Conservation (phyloP, 2,329 filamentous ascomycete species). For the Dothiorella sarmentorum region DNA sequence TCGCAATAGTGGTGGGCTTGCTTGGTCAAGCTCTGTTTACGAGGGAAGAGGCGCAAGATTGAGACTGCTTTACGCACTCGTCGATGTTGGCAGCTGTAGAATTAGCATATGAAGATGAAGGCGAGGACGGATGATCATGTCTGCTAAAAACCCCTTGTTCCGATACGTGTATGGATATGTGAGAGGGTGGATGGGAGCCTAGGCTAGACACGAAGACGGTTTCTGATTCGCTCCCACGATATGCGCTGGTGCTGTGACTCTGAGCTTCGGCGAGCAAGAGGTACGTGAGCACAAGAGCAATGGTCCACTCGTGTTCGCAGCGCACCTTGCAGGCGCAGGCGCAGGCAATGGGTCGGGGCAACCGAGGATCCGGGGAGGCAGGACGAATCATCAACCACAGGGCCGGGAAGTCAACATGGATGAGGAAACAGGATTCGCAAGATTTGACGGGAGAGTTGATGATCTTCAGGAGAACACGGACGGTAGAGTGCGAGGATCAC, state of each 20-base stretch:
- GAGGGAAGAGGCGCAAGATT: slow-evolving; percentile 9
- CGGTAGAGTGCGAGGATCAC: neutral
- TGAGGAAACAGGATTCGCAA: neutral
- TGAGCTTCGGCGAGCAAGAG: neutral
- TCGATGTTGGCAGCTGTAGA: slow-evolving; percentile 2
- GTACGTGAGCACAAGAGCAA: neutral
- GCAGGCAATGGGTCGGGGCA: neutral
- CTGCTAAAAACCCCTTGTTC: neutral
- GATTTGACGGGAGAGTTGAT: neutral
- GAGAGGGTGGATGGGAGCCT: neutral
- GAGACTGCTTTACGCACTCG: neutral
- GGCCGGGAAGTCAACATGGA: neutral
- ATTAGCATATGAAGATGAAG: slow-evolving; percentile 5
- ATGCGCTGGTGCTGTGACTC: neutral
- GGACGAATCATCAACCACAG: neutral
- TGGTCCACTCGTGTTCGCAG: neutral
- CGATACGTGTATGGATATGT: slow-evolving; percentile 3
- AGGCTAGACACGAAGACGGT: neutral
- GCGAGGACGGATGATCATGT: slow-evolving; percentile 12
- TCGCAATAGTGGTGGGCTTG: slow-evolving; percentile 3
- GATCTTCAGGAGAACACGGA: slow-evolving; percentile 9
- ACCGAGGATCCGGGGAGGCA: neutral
- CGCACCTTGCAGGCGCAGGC: too few species aligned
- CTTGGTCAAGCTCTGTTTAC: neutral
- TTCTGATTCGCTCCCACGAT: neutral